Conservation (phyloP, 371 early-diverging fungal genomes). For the Mucor indicus region DNA sequence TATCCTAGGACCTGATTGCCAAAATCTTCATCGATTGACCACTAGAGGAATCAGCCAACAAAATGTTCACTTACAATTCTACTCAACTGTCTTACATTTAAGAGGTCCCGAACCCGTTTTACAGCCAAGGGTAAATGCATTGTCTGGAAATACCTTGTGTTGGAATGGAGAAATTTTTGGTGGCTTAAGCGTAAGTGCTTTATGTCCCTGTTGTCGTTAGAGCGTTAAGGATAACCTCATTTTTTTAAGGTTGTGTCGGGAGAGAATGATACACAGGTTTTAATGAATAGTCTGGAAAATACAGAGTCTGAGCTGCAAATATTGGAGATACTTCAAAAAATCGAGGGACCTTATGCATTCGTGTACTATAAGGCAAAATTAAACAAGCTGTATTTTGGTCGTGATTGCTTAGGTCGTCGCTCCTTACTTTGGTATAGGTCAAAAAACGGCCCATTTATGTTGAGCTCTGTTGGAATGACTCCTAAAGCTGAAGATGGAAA, state of each 20-base stretch:
- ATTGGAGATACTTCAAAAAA: constrained; percentile 40
- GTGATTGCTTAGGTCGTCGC: constrained; percentile 84
- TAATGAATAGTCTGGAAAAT: constrained; percentile 43
- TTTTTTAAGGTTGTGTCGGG: constrained; percentile 22
- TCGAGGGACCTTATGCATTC: constrained; percentile 81
- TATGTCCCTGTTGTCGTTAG: too few relatives aligned
- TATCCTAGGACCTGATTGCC: constrained; percentile 47
- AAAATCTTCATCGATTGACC: constrained; percentile 14
- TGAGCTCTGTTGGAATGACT: constrained; percentile 53
- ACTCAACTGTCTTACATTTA: constrained; percentile 77
- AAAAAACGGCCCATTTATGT: constrained; percentile 25
- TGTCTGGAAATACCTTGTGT: constrained; percentile 59
- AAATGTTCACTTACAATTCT: constrained; percentile 36
- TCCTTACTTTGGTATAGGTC: constrained; percentile 64
- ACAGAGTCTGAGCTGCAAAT: constrained; percentile 18
- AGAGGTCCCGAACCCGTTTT: constrained; percentile 62
- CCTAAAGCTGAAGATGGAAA: background rate
- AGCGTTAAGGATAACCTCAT: too few relatives aligned
- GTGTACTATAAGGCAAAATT: constrained; percentile 57
- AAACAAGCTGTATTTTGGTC: constrained; percentile 71
- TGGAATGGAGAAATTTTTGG: constrained; percentile 88
- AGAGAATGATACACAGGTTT: constrained; percentile 55
- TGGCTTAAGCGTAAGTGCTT: constrained; percentile 53
- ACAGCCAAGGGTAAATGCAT: constrained; percentile 61
- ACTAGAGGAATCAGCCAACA: background rate